A percentile compares a stretch with the other conserved stretches of the same genome.
These are phyloP conservation scores for Coemansia sp. DNA, from an alignment of 192 early-diverging fungal species.

Conservation along the genomic window DNA sequence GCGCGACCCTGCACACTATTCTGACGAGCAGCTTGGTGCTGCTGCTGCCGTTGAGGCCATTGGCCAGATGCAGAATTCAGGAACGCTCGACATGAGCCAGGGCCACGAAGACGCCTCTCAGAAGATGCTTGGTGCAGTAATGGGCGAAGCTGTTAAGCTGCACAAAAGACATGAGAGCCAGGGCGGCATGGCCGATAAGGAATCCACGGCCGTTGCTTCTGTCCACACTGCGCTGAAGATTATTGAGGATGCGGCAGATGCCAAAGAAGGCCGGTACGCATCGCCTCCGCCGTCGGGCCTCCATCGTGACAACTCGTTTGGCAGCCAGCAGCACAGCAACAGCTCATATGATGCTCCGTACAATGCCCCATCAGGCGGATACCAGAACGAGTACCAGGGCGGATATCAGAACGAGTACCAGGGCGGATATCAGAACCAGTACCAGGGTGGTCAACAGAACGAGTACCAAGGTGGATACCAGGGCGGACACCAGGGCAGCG, in stretches of 20 bases:
- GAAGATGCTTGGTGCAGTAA: conserved; percentile 40
- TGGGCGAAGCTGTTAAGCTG: conserved; percentile 38
- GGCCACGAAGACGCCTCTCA: conserved; percentile 32
- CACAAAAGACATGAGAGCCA: conserved; percentile 14
- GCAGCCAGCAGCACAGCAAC: conserved; percentile 2
- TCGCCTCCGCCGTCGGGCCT: not conserved
- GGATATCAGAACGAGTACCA: not conserved
- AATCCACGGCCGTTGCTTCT: conserved; percentile 31
- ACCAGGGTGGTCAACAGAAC: not conserved
- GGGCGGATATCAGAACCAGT: not conserved
- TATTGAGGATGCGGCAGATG: conserved; percentile 30
- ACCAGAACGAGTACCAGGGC: not conserved
- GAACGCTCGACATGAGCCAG: conserved; percentile 1
- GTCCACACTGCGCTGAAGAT: conserved; percentile 44
- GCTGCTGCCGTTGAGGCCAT: conserved; percentile 45
- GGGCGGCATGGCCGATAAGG: conserved; percentile 38
- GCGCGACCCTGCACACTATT: conserved; percentile 1
- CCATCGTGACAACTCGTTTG: not conserved
- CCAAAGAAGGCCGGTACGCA: not conserved
- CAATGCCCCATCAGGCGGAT: not conserved
- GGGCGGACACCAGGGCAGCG: not conserved
- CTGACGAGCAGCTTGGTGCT: conserved; percentile 45
- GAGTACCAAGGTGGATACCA: not conserved
- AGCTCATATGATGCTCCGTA: not conserved
- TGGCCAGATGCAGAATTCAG: conserved; percentile 17